Evolutionary conservation across 1,284 basidiomycete genomes (phyloP).

Genomic region (Rhizoctonia solani): DNA sequence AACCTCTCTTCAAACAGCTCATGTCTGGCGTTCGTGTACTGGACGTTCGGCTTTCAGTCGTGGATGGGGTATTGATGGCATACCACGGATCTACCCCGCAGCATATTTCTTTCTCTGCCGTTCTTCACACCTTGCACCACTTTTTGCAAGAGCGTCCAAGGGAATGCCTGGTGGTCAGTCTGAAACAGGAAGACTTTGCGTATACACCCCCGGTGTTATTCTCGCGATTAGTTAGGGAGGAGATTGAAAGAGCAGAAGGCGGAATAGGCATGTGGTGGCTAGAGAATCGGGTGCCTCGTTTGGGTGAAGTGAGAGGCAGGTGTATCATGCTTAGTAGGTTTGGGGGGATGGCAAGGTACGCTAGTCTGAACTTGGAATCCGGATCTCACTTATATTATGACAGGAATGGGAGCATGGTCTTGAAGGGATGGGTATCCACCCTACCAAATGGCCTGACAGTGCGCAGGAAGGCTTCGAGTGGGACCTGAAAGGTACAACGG

Average conservation of each 20-base stretch:
- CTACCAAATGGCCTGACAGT: slow-evolving; percentile 80
- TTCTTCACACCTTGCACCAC: slow-evolving; percentile 60
- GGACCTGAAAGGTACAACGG: slow-evolving; percentile 66
- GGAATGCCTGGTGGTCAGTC: slow-evolving; percentile 69
- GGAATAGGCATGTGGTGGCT: slow-evolving; percentile 76
- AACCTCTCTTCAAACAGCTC: slow-evolving; percentile 56
- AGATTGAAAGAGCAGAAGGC: slow-evolving; percentile 54
- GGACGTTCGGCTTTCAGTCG: slow-evolving; percentile 77
- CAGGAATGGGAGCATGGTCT: slow-evolving; percentile 63
- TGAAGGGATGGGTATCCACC: slow-evolving; percentile 79
- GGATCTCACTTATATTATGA: not conserved
- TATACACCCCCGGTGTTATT: slow-evolving; percentile 56
- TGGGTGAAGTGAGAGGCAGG: slow-evolving; percentile 83
- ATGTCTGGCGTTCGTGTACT: slow-evolving; percentile 73
- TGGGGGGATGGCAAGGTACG: slow-evolving; percentile 57
- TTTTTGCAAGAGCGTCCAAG: slow-evolving; percentile 63
- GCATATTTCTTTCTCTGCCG: slow-evolving; percentile 64
- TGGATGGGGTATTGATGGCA: slow-evolving; percentile 64
- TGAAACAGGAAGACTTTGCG: slow-evolving; percentile 80
- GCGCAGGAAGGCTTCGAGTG: slow-evolving; percentile 70
- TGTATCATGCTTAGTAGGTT: slow-evolving; percentile 83
- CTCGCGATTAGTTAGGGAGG: slow-evolving; percentile 65
- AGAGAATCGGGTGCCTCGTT: slow-evolving; percentile 70
- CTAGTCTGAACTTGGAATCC: slow-evolving; percentile 8
- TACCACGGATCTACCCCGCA: slow-evolving; percentile 81